Conservation (phyloP, 768 basidiomycete species). For the Suillus cothurnatus region DNA sequence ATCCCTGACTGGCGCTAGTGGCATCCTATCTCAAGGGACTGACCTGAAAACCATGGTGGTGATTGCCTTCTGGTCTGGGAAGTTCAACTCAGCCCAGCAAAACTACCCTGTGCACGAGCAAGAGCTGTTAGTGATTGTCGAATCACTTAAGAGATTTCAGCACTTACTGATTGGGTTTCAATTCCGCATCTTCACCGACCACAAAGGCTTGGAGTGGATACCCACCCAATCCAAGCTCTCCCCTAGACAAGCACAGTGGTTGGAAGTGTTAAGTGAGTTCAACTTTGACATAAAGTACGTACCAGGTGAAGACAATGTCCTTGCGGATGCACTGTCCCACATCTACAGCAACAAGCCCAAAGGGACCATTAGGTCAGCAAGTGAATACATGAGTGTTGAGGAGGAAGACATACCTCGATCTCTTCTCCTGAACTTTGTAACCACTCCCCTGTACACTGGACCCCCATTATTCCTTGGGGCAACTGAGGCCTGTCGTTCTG, state of each 20-base stretch:
- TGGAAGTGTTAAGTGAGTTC: conserved; percentile 31
- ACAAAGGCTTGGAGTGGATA: conserved; percentile 32
- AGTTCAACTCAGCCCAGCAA: conserved; percentile 30
- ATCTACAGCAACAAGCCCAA: conserved; percentile 26
- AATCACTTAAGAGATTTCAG: conserved; percentile 31
- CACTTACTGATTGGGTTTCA: conserved; percentile 22
- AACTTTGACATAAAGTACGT: conserved; percentile 28
- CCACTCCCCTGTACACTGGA: conserved; percentile 15
- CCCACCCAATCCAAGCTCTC: conserved; percentile 18
- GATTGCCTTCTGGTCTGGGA: conserved; percentile 28
- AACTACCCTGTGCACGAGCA: conserved; percentile 30
- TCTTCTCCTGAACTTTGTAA: conserved; percentile 6
- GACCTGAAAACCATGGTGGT: no score
- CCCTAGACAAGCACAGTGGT: conserved; percentile 24
- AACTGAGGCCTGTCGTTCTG: no score
- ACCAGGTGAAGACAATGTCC: conserved; percentile 14
- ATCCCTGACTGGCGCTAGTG: no score
- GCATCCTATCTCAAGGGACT: no score
- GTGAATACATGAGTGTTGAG: conserved; percentile 25
- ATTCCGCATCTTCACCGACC: conserved; percentile 29
- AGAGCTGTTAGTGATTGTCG: conserved; percentile 23
- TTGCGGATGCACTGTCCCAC: conserved; percentile 28
- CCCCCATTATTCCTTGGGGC: no score
- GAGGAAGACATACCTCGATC: conserved; percentile 10
- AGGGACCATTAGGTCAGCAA: not conserved